A percentile compares a stretch with the other conserved stretches of the same genome.
Conservation (phyloP, 1,284 basidiomycete species). For the Ganoderma multipileum region DNA sequence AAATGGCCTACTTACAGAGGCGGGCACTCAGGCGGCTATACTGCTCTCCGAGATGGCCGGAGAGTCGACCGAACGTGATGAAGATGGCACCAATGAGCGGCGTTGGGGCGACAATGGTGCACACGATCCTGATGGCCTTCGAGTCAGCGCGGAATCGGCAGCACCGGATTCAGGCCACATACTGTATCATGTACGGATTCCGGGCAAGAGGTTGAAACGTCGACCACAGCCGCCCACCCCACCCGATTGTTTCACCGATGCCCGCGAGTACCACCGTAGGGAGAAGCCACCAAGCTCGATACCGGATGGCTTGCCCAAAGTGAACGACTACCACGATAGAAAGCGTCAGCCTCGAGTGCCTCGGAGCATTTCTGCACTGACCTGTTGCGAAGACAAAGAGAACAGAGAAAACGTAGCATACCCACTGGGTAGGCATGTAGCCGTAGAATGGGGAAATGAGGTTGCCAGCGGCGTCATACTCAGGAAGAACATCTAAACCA, state of each 20-base stretch:
- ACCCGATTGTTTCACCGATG: constrained; percentile 58
- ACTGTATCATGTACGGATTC: constrained; percentile 41
- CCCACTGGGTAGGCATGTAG: constrained; percentile 16
- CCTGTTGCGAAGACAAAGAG: constrained; percentile 24
- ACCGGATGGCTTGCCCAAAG: constrained; percentile 48
- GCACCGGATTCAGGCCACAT: constrained; percentile 41
- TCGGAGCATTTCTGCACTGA: constrained; percentile 1
- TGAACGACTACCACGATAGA: constrained; percentile 44
- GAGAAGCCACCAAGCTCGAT: constrained; percentile 58
- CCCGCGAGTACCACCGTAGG: constrained; percentile 59
- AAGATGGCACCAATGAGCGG: constrained; percentile 56
- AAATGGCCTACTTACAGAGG: constrained; percentile 45
- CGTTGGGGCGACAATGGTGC: constrained; percentile 52
- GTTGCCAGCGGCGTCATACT: constrained; percentile 14
- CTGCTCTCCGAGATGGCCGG: constrained; percentile 46
- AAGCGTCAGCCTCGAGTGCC: not conserved
- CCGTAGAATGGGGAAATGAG: constrained; percentile 21
- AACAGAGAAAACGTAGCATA: constrained; percentile 19
- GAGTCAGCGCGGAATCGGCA: constrained; percentile 33
- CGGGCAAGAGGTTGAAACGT: constrained; percentile 30
- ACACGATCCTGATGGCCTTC: constrained; percentile 39
- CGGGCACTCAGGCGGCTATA: constrained; percentile 36
- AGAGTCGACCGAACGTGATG: constrained; percentile 52
- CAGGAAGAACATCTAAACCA: not conserved
- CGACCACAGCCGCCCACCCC: constrained; percentile 47